phyloP scores from a whole-genome alignment of 129 eudicot genomes.

The Heracleum sosnowskyi region DNA sequence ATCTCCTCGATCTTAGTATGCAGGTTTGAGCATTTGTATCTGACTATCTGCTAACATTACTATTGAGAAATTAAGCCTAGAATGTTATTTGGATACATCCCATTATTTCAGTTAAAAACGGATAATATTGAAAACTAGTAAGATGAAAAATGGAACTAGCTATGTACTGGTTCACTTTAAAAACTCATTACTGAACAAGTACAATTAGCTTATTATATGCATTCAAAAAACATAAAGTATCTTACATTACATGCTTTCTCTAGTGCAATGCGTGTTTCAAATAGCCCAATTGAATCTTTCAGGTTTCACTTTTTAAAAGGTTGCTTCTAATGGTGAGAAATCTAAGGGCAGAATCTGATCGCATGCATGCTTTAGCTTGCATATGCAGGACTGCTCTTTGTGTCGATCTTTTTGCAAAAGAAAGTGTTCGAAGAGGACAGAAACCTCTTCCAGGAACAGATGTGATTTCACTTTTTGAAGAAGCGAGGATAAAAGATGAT shows the following conservation, averaged over 20 bases:
- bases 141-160: background rate
- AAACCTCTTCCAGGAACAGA: constrained; percentile 97
- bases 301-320: constrained; percentile 85
- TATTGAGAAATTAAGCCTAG: background rate
- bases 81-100: background rate
- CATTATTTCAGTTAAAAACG: no score
- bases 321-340: constrained; percentile 96
- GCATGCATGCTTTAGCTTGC: constrained; percentile 98
- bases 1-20: constrained; percentile 92
- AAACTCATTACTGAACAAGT: background rate
- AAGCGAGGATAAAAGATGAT: constrained; percentile 69
- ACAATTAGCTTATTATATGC: background rate
- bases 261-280: background rate
- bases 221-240: background rate
- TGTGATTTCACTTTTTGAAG: constrained; percentile 87
- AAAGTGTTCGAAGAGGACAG: constrained; percentile 91
- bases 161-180: background rate
- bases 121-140: no score
- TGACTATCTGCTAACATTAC: background rate
- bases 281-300: constrained; percentile 11
- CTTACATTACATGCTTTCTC: no score
- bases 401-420: constrained; percentile 92
- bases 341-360: constrained; percentile 90
- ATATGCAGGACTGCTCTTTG: constrained; percentile 94
- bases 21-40: constrained; percentile 49